Evolutionary conservation across 768 basidiomycete species (phyloP), one percentile per base, ranked within the genome.

Genomic region (Boletus tylopilopsis): DNA sequence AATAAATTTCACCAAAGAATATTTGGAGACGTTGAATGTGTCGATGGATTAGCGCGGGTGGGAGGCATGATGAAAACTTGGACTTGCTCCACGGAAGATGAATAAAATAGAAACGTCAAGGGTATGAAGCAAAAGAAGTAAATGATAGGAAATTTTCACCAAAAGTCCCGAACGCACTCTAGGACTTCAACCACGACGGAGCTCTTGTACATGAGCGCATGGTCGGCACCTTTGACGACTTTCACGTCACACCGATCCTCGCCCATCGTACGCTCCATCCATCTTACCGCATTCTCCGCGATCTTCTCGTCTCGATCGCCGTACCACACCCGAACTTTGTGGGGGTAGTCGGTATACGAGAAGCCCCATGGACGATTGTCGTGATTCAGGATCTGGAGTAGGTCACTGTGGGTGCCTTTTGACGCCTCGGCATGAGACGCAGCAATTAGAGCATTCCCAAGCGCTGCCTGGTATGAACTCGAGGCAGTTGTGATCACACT

Each of bases 361-460:
- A 96, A 94, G 1, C 91, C 95, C 89, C 90, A 92, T 1, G 89
- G 84, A 54, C 84, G 82, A 38, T 87, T 83, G 57, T 90, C 88
- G 56, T 91, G 90, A 60, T 94, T 93, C 47, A 97, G 75, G 63
- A 99, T 95, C 59, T 91, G 86, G 51, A 97, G 64, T 15, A 99
- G 78, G 70, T 99, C 96, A 49, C 83, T 80, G 59, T 95, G 91
- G 0, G 89, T 90, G 41, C 96, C 94, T 55, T 85, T 86, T 22
- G 92, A 81, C 5, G 92, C 93, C 65, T 98, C 95, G 3, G 94
- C 87, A 65, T 99, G 94, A 1, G 93, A 94, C 0, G 95, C 95
- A 21, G 91, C 90, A 36, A 94, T 84, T 27, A 99, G 77, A 3
- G 93, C 93, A 50, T 88, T 92, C 30, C 86, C 91, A n/a, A 97